These are phyloP conservation scores for Jatropha multifida DNA, from an alignment of 441 rosid genomes.

Conservation along the genomic window DNA sequence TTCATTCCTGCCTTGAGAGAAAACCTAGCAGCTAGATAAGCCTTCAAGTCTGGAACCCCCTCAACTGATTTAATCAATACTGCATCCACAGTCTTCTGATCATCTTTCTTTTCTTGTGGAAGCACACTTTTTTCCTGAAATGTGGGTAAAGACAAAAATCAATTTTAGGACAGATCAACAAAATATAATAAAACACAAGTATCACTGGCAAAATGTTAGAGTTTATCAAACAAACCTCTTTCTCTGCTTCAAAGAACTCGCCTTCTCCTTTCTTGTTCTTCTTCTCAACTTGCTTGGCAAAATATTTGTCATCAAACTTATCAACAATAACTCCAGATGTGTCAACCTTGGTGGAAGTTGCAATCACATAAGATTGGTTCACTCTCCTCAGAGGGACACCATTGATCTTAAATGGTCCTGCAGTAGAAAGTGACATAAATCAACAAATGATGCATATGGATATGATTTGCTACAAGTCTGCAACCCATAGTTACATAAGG, in stretches of 20 bases:
- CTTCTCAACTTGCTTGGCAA: constrained; percentile 72
- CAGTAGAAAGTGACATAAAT: not conserved
- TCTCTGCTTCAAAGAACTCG: constrained; percentile 80
- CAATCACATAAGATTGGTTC: constrained; percentile 75
- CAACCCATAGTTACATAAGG: not conserved
- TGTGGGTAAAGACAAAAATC: not conserved
- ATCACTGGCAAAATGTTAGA: not conserved
- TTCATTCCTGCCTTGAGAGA: constrained; percentile 57
- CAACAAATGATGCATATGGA: too few species aligned
- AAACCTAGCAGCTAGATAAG: constrained; percentile 48
- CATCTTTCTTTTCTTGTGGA: constrained; percentile 50
- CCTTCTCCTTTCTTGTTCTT: constrained; percentile 76
- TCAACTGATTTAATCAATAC: constrained; percentile 41
- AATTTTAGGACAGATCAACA: not conserved
- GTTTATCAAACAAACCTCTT: constrained; percentile 40
- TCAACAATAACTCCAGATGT: constrained; percentile 56
- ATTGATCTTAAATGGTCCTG: constrained; percentile 90
- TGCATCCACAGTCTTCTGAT: constrained; percentile 49
- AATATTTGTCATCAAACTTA: constrained; percentile 79
- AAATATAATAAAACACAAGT: not conserved
- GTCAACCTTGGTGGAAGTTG: constrained; percentile 82
- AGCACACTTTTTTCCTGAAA: constrained; percentile 35
- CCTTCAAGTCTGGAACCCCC: constrained; percentile 42
- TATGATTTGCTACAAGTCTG: constrained; percentile 43
- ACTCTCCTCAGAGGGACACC: constrained; percentile 89